phyloP scores from a whole-genome alignment of 495 filamentous ascomycete species.

The Aspergillus asperescens region DNA sequence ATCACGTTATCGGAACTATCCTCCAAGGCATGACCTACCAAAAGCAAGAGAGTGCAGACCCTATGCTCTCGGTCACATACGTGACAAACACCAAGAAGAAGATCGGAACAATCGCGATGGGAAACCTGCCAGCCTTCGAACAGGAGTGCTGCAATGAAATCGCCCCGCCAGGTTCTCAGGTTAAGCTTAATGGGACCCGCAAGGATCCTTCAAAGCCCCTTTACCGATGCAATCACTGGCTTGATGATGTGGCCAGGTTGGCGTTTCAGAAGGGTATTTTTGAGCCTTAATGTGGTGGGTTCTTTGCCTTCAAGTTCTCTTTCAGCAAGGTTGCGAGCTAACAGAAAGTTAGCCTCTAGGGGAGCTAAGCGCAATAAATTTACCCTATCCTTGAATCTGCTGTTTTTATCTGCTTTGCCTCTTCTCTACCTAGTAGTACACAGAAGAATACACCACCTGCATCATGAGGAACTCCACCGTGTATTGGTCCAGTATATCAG shows the following conservation, averaged over 20 bases:
- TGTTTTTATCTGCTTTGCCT: background rate
- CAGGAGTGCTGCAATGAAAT: no score
- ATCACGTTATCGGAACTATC: slow-evolving; percentile 1
- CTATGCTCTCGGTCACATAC: background rate
- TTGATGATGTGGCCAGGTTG: slow-evolving; percentile 2
- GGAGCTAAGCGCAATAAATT: no score
- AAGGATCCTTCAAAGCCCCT: no score
- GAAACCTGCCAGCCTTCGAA: no score
- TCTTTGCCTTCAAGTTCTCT: background rate
- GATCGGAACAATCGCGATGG: background rate
- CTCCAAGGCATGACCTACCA: background rate
- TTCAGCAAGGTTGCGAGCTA: background rate
- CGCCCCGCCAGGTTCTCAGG: no score
- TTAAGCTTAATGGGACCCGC: no score
- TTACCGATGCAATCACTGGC: background rate
- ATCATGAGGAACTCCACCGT: slow-evolving; percentile 22
- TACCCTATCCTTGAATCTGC: no score
- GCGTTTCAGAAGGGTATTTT: slow-evolving; percentile 2
- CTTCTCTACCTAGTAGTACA: slow-evolving; percentile 19
- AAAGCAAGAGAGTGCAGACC: no score
- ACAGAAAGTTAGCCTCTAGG: no score
- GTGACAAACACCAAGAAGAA: background rate
- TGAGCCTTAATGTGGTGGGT: background rate
- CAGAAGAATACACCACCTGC: slow-evolving; percentile 17
- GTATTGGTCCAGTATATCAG: slow-evolving; percentile 21